Conservation (phyloP, 805 yeast species). For the Pichia gijzeniarum region DNA sequence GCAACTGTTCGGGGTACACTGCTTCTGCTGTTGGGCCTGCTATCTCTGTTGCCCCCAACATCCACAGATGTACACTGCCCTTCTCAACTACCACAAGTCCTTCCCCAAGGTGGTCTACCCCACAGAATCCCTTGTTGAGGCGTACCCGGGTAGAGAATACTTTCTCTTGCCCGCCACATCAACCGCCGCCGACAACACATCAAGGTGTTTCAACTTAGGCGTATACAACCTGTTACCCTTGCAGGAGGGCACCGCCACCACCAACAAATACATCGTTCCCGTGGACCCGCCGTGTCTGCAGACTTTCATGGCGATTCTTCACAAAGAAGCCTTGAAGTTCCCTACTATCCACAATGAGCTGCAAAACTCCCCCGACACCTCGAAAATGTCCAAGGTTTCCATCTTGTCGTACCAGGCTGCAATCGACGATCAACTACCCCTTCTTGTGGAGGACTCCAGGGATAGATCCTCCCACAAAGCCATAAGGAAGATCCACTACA, state of each 20-base stretch:
- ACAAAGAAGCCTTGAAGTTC: not conserved
- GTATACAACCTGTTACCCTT: conserved; percentile 38
- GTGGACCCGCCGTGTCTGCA: conserved; percentile 53
- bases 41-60: too few relatives aligned
- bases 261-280: conserved; percentile 32
- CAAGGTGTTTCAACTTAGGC: conserved; percentile 41
- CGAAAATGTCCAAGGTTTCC: conserved; percentile 24
- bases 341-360: not conserved
- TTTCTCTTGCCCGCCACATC: not conserved
- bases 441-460: conserved; percentile 45
- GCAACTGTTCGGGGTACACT: too few relatives aligned
- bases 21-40: too few relatives aligned
- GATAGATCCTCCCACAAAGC: conserved; percentile 26
- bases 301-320: conserved; percentile 1
- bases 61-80: not conserved
- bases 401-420: conserved; percentile 45
- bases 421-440: conserved; percentile 44
- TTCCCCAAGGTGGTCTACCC: conserved; percentile 5
- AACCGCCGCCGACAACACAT: not conserved
- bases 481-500: conserved; percentile 32
- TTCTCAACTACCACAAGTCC: conserved; percentile 2
- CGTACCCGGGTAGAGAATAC: conserved; percentile 1
- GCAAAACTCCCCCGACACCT: not conserved
- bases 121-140: conserved; percentile 2
- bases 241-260: conserved; percentile 13